Evolutionary conservation across 1,284 basidiomycete genomes (phyloP), one percentile per base, ranked within the genome.

Genomic region (Ustanciosporium gigantosporum): DNA sequence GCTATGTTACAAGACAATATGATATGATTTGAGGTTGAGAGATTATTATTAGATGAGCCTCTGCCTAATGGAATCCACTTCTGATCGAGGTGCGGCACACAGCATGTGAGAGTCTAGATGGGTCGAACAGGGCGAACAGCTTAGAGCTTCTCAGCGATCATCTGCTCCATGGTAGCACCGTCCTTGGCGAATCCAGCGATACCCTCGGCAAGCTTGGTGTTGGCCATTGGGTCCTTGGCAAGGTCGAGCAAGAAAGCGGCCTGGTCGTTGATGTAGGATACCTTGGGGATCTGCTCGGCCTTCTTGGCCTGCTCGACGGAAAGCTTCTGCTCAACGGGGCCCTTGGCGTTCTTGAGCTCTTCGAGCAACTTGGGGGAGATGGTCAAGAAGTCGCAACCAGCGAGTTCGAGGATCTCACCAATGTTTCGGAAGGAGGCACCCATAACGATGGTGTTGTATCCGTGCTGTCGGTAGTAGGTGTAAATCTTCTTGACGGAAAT

Each of bases 401-500:
- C 92, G 46, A 98, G 86, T 17, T 90, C 85, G 79, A 87, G 89
- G 82, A 98, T 96, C 83, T 97, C 94, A 74, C 90, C 89, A 50
- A 81, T 81, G 88, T 91, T 73, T 35, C 62, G 66, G 92, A 98
- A 98, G 45, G 91, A 95, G 60, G 94, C 94, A 79, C 94, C 94
- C 94, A 98, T 98, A 80, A 98, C 93, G 80, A 97, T 97, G 70
- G 94, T 99, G 78, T 93, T 91, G 86, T 97, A 97, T 65, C 86
- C 85, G 82, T 98, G 85, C 81, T 95, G 91, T 84, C 98, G 98
- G 87, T 97, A 98, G 84, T 97, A 97, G 34, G 49, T 52, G 87
- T 88, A 98, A 83, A 97, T 98, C 81, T 85, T 88, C 83, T 89
- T 87, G 60, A 99, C 94, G 31, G 91, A 94, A 79, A 86, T 80